Percentiles rank a stretch among this genome's conserved stretches.
These are phyloP conservation scores for Penicillium simplicissimum DNA, from an alignment of 495 filamentous ascomycete species.

Conservation along the genomic window DNA sequence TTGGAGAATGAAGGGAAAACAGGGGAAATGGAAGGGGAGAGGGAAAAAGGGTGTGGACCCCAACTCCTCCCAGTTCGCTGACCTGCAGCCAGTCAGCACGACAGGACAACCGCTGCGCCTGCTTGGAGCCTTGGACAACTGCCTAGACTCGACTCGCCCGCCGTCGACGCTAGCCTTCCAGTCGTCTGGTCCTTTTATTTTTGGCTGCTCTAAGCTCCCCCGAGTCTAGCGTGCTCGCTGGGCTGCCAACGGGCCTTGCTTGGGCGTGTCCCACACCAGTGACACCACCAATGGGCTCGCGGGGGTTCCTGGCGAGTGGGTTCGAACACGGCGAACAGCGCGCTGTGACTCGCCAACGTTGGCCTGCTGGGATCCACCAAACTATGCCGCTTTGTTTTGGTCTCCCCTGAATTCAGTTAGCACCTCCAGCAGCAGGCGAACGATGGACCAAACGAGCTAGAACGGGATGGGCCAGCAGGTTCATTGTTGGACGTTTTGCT, in stretches of 20 bases:
- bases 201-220: constrained; percentile 15
- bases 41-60: constrained; percentile 16
- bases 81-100: not conserved
- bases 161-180: not conserved
- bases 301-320: constrained; percentile 9
- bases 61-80: no score
- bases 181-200: constrained; percentile 14
- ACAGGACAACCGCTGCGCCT: not conserved
- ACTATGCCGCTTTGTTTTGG: constrained; percentile 12
- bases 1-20: constrained; percentile 49
- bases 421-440: no score
- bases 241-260: constrained; percentile 7
- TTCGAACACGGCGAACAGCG: not conserved
- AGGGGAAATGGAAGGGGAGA: constrained; percentile 34
- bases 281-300: constrained; percentile 1
- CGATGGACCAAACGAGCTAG: not conserved
- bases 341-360: constrained; percentile 6
- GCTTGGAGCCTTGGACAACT: not conserved
- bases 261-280: not conserved
- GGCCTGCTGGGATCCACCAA: not conserved
- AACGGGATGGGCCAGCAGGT: not conserved
- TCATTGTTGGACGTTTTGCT: not conserved
- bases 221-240: constrained; percentile 5
- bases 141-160: constrained; percentile 2
- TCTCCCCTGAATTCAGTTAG: constrained; percentile 6